phyloP scores from a whole-genome alignment of 164 flowering plant genomes.

The Stephania cephalantha region DNA sequence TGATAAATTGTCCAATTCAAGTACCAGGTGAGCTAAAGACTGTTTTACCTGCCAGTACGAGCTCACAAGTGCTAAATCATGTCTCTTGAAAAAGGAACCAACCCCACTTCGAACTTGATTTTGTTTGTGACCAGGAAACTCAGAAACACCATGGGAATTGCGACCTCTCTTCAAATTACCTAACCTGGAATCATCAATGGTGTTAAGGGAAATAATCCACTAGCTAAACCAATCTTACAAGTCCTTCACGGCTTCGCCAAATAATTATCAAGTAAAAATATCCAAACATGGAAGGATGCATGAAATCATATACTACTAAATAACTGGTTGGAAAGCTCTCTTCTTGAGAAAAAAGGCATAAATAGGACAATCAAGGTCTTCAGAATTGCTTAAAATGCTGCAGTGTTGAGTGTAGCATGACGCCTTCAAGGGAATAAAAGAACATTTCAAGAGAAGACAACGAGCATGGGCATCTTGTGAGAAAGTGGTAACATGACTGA shows the following conservation, averaged over 20 bases:
- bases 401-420: no score
- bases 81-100: slow-evolving; percentile 66
- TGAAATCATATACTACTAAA: neutral
- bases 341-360: no score
- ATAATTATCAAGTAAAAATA: neutral
- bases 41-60: slow-evolving; percentile 83
- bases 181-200: slow-evolving; percentile 39
- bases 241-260: neutral
- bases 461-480: no score
- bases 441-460: no score
- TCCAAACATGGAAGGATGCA: neutral
- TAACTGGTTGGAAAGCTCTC: no score
- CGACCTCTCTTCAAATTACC: slow-evolving; percentile 27
- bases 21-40: neutral
- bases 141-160: slow-evolving; percentile 24
- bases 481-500: no score
- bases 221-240: neutral
- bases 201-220: neutral
- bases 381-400: no score
- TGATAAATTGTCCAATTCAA: slow-evolving; percentile 9
- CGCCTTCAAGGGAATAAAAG: no score
- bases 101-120: slow-evolving; percentile 49
- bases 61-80: slow-evolving; percentile 51
- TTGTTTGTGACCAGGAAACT: slow-evolving; percentile 26
- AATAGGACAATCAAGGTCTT: no score